These are phyloP conservation scores for Barnettozyma californica DNA, from an alignment of 805 yeast species.

Conservation along the genomic window DNA sequence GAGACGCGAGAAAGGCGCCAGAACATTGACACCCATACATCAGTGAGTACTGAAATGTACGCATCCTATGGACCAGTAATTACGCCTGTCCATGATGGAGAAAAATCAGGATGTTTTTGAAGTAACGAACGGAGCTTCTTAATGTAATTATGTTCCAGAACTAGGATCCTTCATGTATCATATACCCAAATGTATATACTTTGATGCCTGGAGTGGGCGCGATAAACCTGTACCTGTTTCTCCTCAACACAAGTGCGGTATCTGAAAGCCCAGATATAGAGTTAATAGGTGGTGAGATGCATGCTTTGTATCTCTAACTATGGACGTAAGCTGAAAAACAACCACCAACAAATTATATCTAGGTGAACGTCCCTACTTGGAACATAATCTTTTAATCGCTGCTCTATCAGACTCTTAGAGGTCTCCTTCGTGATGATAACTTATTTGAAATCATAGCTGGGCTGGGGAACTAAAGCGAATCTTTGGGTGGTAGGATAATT, in stretches of 20 bases:
- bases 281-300: background rate
- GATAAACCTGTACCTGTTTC: background rate
- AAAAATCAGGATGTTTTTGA: too few relatives aligned
- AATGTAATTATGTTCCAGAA: background rate
- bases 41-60: background rate
- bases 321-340: conserved; percentile 1
- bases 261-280: background rate
- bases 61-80: background rate
- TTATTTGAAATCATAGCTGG: too few relatives aligned
- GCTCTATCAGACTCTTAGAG: too few relatives aligned
- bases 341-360: background rate
- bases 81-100: background rate
- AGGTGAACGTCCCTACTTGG: background rate
- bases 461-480: too few relatives aligned
- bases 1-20: background rate
- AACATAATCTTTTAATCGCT: too few relatives aligned
- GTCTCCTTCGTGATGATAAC: too few relatives aligned
- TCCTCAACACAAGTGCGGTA: background rate
- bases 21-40: background rate
- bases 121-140: too few relatives aligned
- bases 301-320: background rate
- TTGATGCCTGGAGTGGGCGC: background rate
- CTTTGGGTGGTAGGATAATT: too few relatives aligned
- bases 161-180: background rate
- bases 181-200: background rate